Evolutionary conservation across 768 basidiomycete species (phyloP), one percentile per base, ranked within the genome.

Genomic region (Coprinopsis cinerea): DNA sequence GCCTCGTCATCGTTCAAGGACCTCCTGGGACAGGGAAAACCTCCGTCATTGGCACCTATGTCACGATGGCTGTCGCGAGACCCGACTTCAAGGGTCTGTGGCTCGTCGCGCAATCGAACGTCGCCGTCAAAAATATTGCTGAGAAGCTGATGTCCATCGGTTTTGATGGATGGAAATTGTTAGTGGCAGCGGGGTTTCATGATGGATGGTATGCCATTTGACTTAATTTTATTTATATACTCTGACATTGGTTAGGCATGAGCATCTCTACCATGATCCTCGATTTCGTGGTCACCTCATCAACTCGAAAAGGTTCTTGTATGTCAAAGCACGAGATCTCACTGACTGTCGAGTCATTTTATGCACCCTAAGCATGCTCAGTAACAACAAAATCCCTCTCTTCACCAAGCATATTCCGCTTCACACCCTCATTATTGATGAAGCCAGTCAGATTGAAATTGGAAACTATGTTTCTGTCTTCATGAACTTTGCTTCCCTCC

Each of bases 51-150:
- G 79, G 81, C 10, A 69, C 76, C 4, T 85, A 70, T 73, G 81
- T 83, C 10, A 63, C 73, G 18, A 66, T 67, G 55, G 75, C 80
- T 32, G 58, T 76, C 20, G 54, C 61, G 23, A 57, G 58, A 41
- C 52, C 51, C 23, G 69, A 68, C 0, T 59, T 64, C 17, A 55
- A 61, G 53, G 81, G 85, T 0, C 80, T 90, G 11, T 92, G 88
- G 85, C 77, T 92, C 4, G 70, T 89, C 59, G 87, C 90, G 27
- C 86, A 92, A 59, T 86, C 85, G 15, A 92, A 92, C 70, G 80
- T 92, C 43, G 90, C 88, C 41, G 90, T 92, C 18, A 91, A 89
- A 64, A 92, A 92, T 56, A 91, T 92, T 67, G 89, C 87, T 46
- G 85, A 88, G 59, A 88, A 89, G 67, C 67, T 92, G 15, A 64